These are phyloP conservation scores for Seminavis robusta DNA, from an alignment of 108 stramenopile species.

Conservation along the genomic window DNA sequence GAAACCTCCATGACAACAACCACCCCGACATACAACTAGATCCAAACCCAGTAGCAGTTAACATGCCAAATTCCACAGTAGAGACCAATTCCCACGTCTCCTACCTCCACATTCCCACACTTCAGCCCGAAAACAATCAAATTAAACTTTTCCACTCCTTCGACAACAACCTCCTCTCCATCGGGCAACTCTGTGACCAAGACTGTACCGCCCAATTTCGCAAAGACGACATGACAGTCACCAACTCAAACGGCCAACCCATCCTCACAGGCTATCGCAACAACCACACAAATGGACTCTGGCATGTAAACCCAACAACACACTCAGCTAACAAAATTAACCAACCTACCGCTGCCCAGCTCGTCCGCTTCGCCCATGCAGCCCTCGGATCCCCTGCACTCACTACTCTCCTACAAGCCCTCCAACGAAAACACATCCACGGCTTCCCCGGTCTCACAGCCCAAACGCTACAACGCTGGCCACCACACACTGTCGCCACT, in stretches of 20 bases:
- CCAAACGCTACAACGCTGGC: not conserved
- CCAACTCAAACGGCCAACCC: not conserved
- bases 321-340: not conserved
- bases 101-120: no score
- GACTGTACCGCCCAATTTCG: not conserved
- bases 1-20: not conserved
- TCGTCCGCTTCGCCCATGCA: not conserved
- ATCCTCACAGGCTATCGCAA: slow-evolving; percentile 1
- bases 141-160: no score
- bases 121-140: no score
- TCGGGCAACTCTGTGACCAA: slow-evolving; percentile 10
- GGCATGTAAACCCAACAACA: not conserved
- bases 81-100: no score
- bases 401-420: not conserved
- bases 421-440: not conserved
- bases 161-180: slow-evolving; percentile 9
- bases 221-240: not conserved
- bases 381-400: not conserved
- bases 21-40: not conserved
- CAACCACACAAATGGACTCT: not conserved
- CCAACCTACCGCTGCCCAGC: not conserved
- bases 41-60: no score
- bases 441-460: slow-evolving; percentile 8
- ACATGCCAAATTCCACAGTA: no score
- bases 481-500: slow-evolving; percentile 13